These are phyloP conservation scores for Fonsecaea pugnacius DNA, from an alignment of 2,329 filamentous ascomycete genomes.

Conservation along the genomic window DNA sequence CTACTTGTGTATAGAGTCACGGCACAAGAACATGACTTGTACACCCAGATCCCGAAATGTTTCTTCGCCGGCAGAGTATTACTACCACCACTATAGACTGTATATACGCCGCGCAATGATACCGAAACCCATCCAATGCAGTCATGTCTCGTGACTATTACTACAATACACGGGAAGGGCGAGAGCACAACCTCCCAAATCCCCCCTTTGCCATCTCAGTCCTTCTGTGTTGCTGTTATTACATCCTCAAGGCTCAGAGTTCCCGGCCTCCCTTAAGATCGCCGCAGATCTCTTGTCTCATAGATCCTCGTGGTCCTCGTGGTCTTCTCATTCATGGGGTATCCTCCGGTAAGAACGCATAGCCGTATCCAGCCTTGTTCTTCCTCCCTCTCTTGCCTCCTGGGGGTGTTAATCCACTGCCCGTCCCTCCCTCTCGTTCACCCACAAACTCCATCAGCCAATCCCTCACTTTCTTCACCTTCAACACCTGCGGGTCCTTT, in stretches of 20 bases:
- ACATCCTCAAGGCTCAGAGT: slow-evolving; percentile 17
- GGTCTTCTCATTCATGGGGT: slow-evolving; percentile 39
- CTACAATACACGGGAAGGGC: slow-evolving; percentile 20
- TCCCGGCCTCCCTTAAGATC: not conserved
- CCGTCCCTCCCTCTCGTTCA: slow-evolving; percentile 21
- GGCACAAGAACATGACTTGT: no score
- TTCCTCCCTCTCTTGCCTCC: slow-evolving; percentile 26
- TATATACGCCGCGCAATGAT: not conserved
- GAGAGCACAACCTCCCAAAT: not conserved
- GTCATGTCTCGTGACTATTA: slow-evolving; percentile 19
- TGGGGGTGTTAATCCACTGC: slow-evolving; percentile 29
- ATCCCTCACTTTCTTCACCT: slow-evolving; percentile 69
- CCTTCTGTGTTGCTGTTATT: slow-evolving; percentile 20
- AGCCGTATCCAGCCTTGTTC: slow-evolving; percentile 14
- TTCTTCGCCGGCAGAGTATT: not conserved
- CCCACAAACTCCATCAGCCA: slow-evolving; percentile 77
- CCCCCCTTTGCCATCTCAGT: not conserved
- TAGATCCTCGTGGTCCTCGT: not conserved
- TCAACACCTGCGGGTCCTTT: slow-evolving; percentile 60
- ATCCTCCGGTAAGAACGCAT: slow-evolving; percentile 45
- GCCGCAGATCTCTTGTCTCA: slow-evolving; percentile 25
- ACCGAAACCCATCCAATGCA: not conserved
- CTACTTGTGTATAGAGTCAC: no score
- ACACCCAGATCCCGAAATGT: not conserved
- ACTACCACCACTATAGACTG: not conserved